These are phyloP conservation scores for Cyberlindnera samutprakarnensis DNA, from an alignment of 805 yeast genomes.

Conservation along the genomic window DNA sequence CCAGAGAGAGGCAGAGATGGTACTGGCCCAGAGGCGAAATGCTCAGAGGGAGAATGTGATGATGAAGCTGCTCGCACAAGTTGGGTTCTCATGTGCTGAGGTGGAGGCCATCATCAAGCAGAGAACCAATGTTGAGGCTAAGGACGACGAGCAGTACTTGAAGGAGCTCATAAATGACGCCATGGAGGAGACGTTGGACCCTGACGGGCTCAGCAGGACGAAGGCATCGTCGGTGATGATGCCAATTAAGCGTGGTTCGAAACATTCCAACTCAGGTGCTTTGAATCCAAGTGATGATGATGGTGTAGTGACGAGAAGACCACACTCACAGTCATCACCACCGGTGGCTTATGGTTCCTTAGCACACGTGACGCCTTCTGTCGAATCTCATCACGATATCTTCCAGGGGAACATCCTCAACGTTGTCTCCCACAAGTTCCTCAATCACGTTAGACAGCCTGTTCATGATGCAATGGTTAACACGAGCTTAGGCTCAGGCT, in stretches of 20 bases:
- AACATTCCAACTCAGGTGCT: neutral
- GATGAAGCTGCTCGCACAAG: slow-evolving; percentile 26
- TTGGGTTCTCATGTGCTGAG: slow-evolving; percentile 30
- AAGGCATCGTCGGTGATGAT: neutral
- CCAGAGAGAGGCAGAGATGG: slow-evolving; percentile 38
- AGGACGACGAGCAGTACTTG: slow-evolving; percentile 9
- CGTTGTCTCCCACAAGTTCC: slow-evolving; percentile 14
- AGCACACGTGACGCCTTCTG: neutral
- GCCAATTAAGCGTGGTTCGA: neutral
- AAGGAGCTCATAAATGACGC: slow-evolving; percentile 27
- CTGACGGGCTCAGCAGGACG: neutral
- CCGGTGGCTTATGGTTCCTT: neutral
- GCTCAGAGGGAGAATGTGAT: slow-evolving; percentile 29
- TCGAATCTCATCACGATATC: slow-evolving; percentile 1
- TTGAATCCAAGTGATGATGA: neutral
- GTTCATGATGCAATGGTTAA: slow-evolving; percentile 15
- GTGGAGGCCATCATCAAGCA: slow-evolving; percentile 26
- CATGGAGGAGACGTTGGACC: slow-evolving; percentile 18
- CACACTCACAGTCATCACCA: no score
- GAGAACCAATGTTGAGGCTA: slow-evolving; percentile 4
- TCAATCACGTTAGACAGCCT: slow-evolving; percentile 17
- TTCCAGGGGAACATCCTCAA: slow-evolving; percentile 5
- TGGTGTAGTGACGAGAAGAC: neutral
- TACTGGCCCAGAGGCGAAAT: slow-evolving; percentile 27
- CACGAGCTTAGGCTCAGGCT: no score